Evolutionary conservation across 73 alveolate species (phyloP).

Genomic region (Symbiodinium natans): DNA sequence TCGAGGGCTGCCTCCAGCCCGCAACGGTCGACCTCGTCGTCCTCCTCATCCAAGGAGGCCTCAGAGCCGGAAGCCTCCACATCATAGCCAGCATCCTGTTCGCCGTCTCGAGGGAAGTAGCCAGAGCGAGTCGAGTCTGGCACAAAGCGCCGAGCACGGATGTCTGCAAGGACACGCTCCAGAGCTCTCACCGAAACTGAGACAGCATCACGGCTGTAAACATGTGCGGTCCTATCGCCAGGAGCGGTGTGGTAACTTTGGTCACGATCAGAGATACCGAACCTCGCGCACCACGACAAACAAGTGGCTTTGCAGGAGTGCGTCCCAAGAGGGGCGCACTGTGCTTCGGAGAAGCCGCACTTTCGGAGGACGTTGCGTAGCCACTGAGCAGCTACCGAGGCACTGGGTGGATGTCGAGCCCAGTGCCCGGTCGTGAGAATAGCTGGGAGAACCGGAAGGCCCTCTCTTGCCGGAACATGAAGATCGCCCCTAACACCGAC

Average conservation of each 20-base stretch:
- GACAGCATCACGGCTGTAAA: background rate
- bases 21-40: background rate
- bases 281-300: background rate
- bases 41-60: background rate
- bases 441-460: background rate
- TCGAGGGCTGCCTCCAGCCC: background rate
- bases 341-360: background rate
- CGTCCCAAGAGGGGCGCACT: background rate
- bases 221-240: background rate
- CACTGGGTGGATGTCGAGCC: background rate
- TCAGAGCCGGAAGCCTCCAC: background rate
- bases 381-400: background rate
- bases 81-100: background rate
- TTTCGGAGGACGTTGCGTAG: background rate
- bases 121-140: background rate
- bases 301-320: background rate
- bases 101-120: background rate
- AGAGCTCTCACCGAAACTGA: background rate
- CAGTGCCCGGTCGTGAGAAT: background rate
- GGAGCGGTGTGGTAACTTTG: background rate
- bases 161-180: background rate
- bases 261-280: background rate
- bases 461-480: background rate
- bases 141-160: background rate
- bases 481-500: background rate